Evolutionary conservation across 345 rosid genomes (phyloP), one percentile per base, ranked within the genome.

Genomic region (Geranium rotundifolium): DNA sequence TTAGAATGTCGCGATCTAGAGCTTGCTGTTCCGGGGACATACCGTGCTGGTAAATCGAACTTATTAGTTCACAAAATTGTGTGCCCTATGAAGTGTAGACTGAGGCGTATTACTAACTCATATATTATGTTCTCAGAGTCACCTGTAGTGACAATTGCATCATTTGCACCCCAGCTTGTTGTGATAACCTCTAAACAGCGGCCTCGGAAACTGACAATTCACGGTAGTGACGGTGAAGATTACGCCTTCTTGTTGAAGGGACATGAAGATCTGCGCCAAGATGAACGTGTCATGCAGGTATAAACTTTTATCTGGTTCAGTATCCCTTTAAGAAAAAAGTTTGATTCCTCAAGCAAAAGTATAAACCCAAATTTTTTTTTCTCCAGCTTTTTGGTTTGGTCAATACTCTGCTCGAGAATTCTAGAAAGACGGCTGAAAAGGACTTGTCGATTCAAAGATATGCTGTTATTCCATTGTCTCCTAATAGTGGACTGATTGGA

Each of bases 281-380:
- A 93, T 81, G 99, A 93, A 66, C 99, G 97, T 72, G 99, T 93
- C 73, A 93, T 93, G 99, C 99, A 93, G 97, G 98, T 92, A 41
- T 41, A 6, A 62, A 17, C 17, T 31, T 65, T 29, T 29, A n/a
- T 34, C 50, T 13, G 34, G 29, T 34, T 63, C 14, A 41, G 50
- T 41, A 5, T 41, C 10, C 50, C 14, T 41, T 31, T 7, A 31
- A 31, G n/a, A n/a, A 31, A 31, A 31, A 31, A 31, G 3, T 31
- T 31, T 31, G 37, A 3, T 31, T 31, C 37, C 37, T 31, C 37
- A 31, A 31, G 37, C 50, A 41, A 4, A 41, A 41, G 9, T 6
- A 41, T 41, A 41, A 41, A 6, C 9, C 50, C 10, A 41, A 4
- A 7, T 41, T 57, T 46, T 57, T 17, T 58, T 75, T 56, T 64